These are phyloP conservation scores for Ploettnerulaceae sp. DNA, from an alignment of 2,329 filamentous ascomycete genomes.

Conservation along the genomic window DNA sequence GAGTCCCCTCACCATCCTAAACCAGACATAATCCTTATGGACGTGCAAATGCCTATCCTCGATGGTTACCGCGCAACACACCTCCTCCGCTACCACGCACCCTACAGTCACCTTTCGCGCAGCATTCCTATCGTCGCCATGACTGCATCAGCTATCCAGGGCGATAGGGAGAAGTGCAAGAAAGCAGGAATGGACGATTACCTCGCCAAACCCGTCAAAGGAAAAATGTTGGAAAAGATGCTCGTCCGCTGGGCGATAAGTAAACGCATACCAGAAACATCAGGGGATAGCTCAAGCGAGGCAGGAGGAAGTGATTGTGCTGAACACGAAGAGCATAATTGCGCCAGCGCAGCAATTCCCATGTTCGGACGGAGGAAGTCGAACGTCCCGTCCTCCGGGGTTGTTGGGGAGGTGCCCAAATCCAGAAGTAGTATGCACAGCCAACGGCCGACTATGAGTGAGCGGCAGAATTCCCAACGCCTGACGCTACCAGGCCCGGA, in stretches of 20 bases:
- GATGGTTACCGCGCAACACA: slow-evolving; percentile 77
- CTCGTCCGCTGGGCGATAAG: slow-evolving; percentile 61
- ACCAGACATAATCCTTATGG: slow-evolving; percentile 75
- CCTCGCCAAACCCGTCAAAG: slow-evolving; percentile 67
- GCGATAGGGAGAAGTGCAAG: slow-evolving; percentile 69
- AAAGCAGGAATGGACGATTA: slow-evolving; percentile 74
- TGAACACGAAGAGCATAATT: slow-evolving; percentile 25
- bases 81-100: slow-evolving; percentile 61
- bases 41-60: slow-evolving; percentile 71
- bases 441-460: slow-evolving; percentile 18
- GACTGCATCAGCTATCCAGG: slow-evolving; percentile 74
- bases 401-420: background rate
- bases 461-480: slow-evolving; percentile 23
- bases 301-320: slow-evolving; percentile 26
- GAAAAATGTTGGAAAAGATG: slow-evolving; percentile 64
- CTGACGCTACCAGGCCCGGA: slow-evolving; percentile 28
- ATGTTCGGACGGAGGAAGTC: slow-evolving; percentile 20
- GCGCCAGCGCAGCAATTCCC: slow-evolving; percentile 18
- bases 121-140: slow-evolving; percentile 75
- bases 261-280: slow-evolving; percentile 34
- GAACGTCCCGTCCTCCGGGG: background rate
- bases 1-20: slow-evolving; percentile 28
- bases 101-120: slow-evolving; percentile 55
- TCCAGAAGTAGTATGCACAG: background rate
- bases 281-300: slow-evolving; percentile 5